Base-by-base conservation (phyloP, 805 yeast species). In the Debaryomyces castellii region DNA sequence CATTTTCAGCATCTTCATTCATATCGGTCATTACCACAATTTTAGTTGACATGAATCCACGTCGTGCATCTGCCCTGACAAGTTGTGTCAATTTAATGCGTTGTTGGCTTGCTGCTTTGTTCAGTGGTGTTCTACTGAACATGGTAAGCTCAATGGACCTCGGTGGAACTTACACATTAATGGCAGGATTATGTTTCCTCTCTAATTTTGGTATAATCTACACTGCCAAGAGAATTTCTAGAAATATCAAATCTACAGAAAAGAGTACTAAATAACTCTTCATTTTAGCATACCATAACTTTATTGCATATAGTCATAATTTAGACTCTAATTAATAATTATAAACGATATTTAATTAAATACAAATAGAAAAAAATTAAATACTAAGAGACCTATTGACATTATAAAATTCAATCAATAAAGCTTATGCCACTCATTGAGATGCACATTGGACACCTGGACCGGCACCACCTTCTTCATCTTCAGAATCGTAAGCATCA, bases 401-500 rank as follows among this genome's bases (percentile, higher is more conserved):
- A 30, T 30, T 30, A 30, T 30, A 9, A 9, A n/a, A 30, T 11
- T 14, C 12, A 30, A 30, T 16, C 20, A 30, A 30, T 4, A 22
- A 30, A 30, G 5, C 16, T 30, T 20, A 30, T 36, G 16, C 11
- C 27, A 45, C 48, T 69, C 80, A 90, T 79, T 90, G 97, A 64
- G 92, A 86, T 53, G 96, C 96, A 81, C 97, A 90, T 80, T 90
- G 95, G 47, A 88, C 95, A 57, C 90, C 88, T 52, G 78, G 81
- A 40, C 80, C 84, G 36, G 75, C 80, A 41, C 75, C 71, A 45
- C 72, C 76, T 53, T 71, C 76, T 52, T 73, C 78, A 14, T 73
- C 77, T 43, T 70, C 74, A 12, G 71, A 66, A 52, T 71, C 74
- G 51, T 76, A 66, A 44, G 71, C 71, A 56, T 67, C 71, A 55